Evolutionary conservation across 2,329 filamentous ascomycete species (phyloP).

Genomic region (Xylariomycetidae sp.): DNA sequence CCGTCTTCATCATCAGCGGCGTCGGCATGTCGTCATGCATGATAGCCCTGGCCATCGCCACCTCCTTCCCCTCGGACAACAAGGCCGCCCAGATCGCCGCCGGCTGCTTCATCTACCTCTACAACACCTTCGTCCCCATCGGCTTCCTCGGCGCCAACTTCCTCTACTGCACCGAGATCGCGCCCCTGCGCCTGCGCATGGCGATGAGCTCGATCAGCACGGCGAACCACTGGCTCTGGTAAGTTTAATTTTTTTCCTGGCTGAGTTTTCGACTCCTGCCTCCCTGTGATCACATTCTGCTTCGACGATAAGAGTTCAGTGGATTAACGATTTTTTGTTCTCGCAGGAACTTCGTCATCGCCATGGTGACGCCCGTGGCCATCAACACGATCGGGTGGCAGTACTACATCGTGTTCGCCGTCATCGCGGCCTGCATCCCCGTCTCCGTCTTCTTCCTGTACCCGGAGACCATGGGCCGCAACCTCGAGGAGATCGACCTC

Average conservation of each 20-base stretch:
- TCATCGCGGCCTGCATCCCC: constrained; percentile 40
- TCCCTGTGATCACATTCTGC: no score
- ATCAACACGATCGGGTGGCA: constrained; percentile 46
- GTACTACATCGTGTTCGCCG: constrained; percentile 48
- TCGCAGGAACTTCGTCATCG: constrained; percentile 37
- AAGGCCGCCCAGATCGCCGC: constrained; percentile 44
- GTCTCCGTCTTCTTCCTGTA: constrained; percentile 39
- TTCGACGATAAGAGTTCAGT: no score
- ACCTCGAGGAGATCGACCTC: constrained; percentile 41
- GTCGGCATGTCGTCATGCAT: constrained; percentile 51
- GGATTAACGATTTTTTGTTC: constrained; percentile 4
- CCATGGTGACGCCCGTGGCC: constrained; percentile 41
- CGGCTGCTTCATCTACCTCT: constrained; percentile 54
- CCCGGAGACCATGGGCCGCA: constrained; percentile 47
- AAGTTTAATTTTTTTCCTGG: no score
- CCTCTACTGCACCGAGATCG: constrained; percentile 55
- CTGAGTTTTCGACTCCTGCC: no score
- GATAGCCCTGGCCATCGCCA: constrained; percentile 47
- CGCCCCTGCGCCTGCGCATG: constrained; percentile 46
- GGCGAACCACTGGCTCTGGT: constrained; percentile 48
- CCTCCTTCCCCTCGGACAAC: constrained; percentile 42
- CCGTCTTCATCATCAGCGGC: constrained; percentile 48
- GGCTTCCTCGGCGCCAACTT: constrained; percentile 57
- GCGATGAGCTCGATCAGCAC: constrained; percentile 54
- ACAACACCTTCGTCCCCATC: constrained; percentile 56